phyloP scores from a whole-genome alignment of 176 grass and related monocot genomes.

The Aegilops sharonensis region DNA sequence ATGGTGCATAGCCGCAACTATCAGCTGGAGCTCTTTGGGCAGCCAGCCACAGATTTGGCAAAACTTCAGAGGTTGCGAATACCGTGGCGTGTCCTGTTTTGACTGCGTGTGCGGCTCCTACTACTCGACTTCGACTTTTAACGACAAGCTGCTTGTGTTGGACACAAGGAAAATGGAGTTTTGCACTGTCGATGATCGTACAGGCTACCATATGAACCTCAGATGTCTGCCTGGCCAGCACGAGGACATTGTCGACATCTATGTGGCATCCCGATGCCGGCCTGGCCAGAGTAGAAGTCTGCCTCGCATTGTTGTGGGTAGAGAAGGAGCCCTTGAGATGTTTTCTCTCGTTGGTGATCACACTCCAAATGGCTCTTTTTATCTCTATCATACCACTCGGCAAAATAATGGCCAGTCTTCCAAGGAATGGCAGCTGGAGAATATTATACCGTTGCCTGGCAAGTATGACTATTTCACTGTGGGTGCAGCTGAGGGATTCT shows the following conservation, averaged over 20 bases:
- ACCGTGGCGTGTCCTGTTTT: not conserved
- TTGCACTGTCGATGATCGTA: not conserved
- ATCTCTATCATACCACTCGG: not conserved
- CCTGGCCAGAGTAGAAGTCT: too few species aligned
- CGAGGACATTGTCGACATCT: not conserved
- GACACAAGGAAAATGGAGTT: not conserved
- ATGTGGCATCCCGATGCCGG: too few species aligned
- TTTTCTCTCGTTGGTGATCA: not conserved
- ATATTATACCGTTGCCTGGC: not conserved
- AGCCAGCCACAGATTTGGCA: too few species aligned
- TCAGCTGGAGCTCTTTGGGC: too few species aligned
- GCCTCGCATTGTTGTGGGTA: not conserved
- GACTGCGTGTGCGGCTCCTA: not conserved
- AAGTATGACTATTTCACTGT: not conserved
- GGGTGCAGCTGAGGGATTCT: not conserved
- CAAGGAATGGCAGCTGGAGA: not conserved
- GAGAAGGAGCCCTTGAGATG: not conserved
- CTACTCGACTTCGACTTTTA: too few species aligned
- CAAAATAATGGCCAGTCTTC: not conserved
- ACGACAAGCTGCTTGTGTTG: not conserved
- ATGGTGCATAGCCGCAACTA: too few species aligned
- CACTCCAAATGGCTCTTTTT: not conserved
- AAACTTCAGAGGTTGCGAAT: too few species aligned
- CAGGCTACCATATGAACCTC: not conserved
- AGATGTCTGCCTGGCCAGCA: not conserved